phyloP scores from a whole-genome alignment of 2,329 filamentous ascomycete genomes.

The Chalaropsis thielavioides region DNA sequence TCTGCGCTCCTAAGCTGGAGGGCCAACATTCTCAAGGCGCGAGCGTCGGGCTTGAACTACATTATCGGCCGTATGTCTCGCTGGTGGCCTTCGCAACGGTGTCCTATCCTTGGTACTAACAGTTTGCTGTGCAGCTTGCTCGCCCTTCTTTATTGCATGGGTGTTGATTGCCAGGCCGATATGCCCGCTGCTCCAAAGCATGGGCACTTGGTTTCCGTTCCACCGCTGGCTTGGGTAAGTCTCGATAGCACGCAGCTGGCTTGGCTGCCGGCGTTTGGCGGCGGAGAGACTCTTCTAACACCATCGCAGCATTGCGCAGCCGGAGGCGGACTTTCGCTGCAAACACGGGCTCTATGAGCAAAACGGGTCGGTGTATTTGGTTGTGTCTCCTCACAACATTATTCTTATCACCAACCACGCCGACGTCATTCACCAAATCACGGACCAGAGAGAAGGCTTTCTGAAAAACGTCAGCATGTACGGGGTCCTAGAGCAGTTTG shows the following conservation, averaged over 20 bases:
- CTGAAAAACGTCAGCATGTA: slow-evolving; percentile 32
- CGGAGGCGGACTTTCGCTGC: slow-evolving; percentile 8
- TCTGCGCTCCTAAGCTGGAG: slow-evolving; percentile 25
- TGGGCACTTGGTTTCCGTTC: slow-evolving; percentile 13
- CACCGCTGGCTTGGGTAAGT: slow-evolving; percentile 12
- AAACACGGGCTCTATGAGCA: slow-evolving; percentile 42
- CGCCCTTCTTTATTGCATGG: slow-evolving; percentile 39
- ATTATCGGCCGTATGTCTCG: slow-evolving; percentile 36
- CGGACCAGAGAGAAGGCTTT: slow-evolving; percentile 52
- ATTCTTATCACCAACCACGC: slow-evolving; percentile 46
- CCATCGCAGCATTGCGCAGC: background rate
- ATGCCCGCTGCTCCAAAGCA: background rate
- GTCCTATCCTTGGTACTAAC: background rate
- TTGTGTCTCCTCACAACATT: slow-evolving; percentile 43
- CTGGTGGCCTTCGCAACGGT: slow-evolving; percentile 12
- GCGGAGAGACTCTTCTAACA: background rate
- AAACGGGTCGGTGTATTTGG: slow-evolving; percentile 48
- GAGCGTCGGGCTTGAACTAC: slow-evolving; percentile 38
- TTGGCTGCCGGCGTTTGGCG: background rate
- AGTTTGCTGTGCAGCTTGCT: slow-evolving; percentile 29
- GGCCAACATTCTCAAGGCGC: slow-evolving; percentile 36
- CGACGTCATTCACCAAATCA: slow-evolving; percentile 51
- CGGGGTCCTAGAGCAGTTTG: slow-evolving; percentile 36
- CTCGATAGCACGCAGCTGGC: background rate
- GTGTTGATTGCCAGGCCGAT: slow-evolving; percentile 30